These are phyloP conservation scores for Actinomucor elegans DNA, from an alignment of 371 early-diverging fungal species.

Conservation along the genomic window DNA sequence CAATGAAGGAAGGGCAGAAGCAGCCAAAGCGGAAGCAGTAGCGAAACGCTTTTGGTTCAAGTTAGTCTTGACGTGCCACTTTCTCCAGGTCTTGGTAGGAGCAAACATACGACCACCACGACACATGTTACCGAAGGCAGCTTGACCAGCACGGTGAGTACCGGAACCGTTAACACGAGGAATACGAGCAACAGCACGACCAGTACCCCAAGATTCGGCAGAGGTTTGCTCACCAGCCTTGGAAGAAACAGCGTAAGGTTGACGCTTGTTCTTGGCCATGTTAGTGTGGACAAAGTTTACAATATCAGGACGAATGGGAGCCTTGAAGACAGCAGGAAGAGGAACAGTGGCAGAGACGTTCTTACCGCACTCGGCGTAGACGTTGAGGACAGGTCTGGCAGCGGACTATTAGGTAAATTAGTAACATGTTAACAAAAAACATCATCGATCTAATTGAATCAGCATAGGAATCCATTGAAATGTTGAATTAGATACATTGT, in stretches of 20 bases:
- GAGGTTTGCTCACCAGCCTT: slow-evolving; percentile 99
- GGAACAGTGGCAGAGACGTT: slow-evolving; percentile 73
- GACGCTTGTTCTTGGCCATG: slow-evolving; percentile 99
- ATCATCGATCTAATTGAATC: not conserved
- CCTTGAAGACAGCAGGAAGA: slow-evolving; percentile 97
- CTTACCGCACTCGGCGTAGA: slow-evolving; percentile 83
- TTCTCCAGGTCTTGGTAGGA: slow-evolving; percentile 99
- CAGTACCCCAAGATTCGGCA: slow-evolving; percentile 99
- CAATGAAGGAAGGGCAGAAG: slow-evolving; percentile 94
- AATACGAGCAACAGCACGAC: slow-evolving; percentile 99
- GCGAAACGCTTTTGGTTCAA: slow-evolving; percentile 98
- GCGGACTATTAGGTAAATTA: slow-evolving; percentile 32
- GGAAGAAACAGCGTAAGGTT: slow-evolving; percentile 97
- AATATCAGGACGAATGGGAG: slow-evolving; percentile 98
- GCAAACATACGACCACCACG: slow-evolving; percentile 98
- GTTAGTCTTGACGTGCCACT: slow-evolving; percentile 99
- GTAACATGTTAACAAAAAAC: not conserved
- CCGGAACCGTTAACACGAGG: slow-evolving; percentile 99
- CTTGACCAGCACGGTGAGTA: slow-evolving; percentile 99
- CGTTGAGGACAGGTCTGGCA: slow-evolving; percentile 91
- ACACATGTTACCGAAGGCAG: slow-evolving; percentile 79
- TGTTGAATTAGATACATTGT: no score
- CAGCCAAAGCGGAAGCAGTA: slow-evolving; percentile 98
- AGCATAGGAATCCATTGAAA: no score
- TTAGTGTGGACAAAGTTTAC: slow-evolving; percentile 97